Conservation (phyloP, 2,329 filamentous ascomycete species). For the Exophiala lecanii-corni region DNA sequence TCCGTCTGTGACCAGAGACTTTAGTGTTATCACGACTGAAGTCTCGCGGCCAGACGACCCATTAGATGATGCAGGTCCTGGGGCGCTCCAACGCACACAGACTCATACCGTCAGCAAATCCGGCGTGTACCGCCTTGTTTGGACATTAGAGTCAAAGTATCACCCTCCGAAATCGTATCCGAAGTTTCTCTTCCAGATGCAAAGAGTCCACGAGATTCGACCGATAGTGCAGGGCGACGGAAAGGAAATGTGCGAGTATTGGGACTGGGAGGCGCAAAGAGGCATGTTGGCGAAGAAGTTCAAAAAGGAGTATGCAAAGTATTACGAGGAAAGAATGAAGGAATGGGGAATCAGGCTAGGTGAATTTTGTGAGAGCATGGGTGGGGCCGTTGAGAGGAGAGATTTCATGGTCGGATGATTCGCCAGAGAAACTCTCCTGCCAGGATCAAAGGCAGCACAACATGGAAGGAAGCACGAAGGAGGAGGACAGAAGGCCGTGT, state of each 20-base stretch:
- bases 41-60: constrained; percentile 25
- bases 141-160: constrained; percentile 31
- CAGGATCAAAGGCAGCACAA: no score
- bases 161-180: constrained; percentile 31
- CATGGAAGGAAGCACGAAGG: no score
- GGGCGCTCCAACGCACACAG: constrained; percentile 27
- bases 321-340: constrained; percentile 36
- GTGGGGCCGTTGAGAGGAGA: constrained; percentile 31
- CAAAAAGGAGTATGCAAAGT: constrained; percentile 39
- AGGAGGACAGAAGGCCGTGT: no score
- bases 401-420: constrained; percentile 23
- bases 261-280: constrained; percentile 41
- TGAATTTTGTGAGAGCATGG: constrained; percentile 31
- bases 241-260: constrained; percentile 34
- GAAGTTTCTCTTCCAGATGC: constrained; percentile 37
- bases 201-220: constrained; percentile 46
- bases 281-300: constrained; percentile 40
- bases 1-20: constrained; percentile 11
- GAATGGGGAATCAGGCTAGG: constrained; percentile 41
- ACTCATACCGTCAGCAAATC: constrained; percentile 19
- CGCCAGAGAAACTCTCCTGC: no score
- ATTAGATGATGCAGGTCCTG: constrained; percentile 6
- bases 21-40: constrained; percentile 23
- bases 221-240: constrained; percentile 33
- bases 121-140: constrained; percentile 30